These are phyloP conservation scores for Taxillus chinensis DNA, from an alignment of 164 flowering plant genomes.

Conservation along the genomic window DNA sequence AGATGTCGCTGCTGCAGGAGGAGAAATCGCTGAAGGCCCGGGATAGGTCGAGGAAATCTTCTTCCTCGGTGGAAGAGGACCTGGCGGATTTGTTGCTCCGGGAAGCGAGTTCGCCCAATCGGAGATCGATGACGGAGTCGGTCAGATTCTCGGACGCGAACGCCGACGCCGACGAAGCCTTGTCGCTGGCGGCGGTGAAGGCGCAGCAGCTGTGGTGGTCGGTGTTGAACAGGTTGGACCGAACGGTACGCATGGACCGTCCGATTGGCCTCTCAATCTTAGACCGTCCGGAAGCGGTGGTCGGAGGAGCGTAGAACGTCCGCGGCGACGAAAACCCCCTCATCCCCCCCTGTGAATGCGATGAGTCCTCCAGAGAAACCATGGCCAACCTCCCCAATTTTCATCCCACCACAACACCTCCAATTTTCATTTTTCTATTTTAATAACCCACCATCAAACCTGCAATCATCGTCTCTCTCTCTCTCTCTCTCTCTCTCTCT, in stretches of 20 bases:
- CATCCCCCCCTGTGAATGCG: slow-evolving; percentile 17
- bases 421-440: no score
- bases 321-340: slow-evolving; percentile 14
- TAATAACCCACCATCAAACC: no score
- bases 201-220: slow-evolving; percentile 20
- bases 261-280: slow-evolving; percentile 31
- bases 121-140: slow-evolving; percentile 71
- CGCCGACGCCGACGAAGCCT: slow-evolving; percentile 12
- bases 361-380: slow-evolving; percentile 34
- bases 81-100: slow-evolving; percentile 11
- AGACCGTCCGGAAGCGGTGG: slow-evolving; percentile 14
- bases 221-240: slow-evolving; percentile 45
- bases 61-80: slow-evolving; percentile 11
- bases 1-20: slow-evolving; percentile 79
- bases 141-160: slow-evolving; percentile 51
- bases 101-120: slow-evolving; percentile 61
- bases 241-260: slow-evolving; percentile 83
- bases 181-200: slow-evolving; percentile 5
- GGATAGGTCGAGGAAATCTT: slow-evolving; percentile 52
- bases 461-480: no score
- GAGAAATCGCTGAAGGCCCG: slow-evolving; percentile 78
- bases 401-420: no score
- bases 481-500: no score
- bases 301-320: slow-evolving; percentile 15
- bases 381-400: slow-evolving; percentile 8